These are phyloP conservation scores for Uronychia setigera DNA, from an alignment of 73 alveolate species.

Conservation along the genomic window DNA sequence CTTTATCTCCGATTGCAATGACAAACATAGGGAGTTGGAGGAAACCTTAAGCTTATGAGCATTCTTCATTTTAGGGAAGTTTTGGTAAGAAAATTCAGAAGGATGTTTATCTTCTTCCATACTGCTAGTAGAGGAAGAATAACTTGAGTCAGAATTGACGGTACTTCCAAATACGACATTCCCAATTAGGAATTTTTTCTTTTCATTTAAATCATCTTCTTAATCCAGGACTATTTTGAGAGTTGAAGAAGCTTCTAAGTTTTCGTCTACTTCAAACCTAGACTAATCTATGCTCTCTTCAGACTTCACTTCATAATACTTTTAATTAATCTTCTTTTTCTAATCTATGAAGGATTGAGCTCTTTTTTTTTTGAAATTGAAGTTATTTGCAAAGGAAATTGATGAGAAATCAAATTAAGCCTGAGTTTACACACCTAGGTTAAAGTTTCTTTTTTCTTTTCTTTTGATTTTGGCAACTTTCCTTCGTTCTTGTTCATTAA, in stretches of 20 bases:
- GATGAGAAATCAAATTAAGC: neutral
- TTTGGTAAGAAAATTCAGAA: too few relatives aligned
- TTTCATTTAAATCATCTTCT: too few relatives aligned
- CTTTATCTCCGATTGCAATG: too few relatives aligned
- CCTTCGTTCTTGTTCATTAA: neutral
- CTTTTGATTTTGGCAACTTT: neutral
- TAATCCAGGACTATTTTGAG: neutral
- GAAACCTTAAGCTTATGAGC: too few relatives aligned
- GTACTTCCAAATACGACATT: too few relatives aligned
- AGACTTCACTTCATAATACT: neutral
- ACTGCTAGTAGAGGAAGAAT: too few relatives aligned
- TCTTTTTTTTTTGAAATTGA: neutral
- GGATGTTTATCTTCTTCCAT: too few relatives aligned
- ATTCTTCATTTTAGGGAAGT: too few relatives aligned
- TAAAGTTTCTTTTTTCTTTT: neutral
- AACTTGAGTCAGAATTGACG: too few relatives aligned
- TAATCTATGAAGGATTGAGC: neutral
- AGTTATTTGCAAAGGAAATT: neutral
- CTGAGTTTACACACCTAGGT: neutral
- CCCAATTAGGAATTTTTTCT: too few relatives aligned
- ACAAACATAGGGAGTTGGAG: too few relatives aligned
- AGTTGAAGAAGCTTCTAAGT: neutral
- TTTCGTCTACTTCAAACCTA: neutral
- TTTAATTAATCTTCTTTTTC: too few relatives aligned
- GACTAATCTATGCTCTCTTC: neutral